phyloP scores from a whole-genome alignment of 805 yeast genomes.

The Maudiozyma turicensis region DNA sequence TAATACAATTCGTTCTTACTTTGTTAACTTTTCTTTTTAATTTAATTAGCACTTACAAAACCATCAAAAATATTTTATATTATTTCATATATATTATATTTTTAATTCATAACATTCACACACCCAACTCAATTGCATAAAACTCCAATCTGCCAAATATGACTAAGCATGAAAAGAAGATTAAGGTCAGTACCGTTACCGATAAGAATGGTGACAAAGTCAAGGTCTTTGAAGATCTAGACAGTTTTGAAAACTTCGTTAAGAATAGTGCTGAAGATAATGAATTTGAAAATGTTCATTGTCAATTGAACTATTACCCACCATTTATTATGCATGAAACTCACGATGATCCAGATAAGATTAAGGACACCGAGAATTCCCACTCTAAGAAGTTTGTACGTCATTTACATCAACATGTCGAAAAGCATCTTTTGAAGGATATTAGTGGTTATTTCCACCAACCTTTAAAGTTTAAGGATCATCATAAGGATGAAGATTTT shows the following conservation, averaged over 20 bases:
- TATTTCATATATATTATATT: too few species aligned
- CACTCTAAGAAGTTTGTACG: conserved; percentile 64
- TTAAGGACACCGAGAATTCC: conserved; percentile 63
- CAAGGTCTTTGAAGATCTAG: conserved; percentile 50
- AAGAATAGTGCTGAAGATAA: conserved; percentile 71
- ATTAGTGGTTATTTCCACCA: conserved; percentile 51
- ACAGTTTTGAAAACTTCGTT: conserved; percentile 54
- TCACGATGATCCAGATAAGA: conserved; percentile 61
- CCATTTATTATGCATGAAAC: conserved; percentile 62
- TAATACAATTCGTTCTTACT: too few species aligned
- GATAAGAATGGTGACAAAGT: conserved; percentile 26
- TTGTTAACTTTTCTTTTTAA: too few species aligned
- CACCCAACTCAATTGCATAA: neutral
- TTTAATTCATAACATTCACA: neutral
- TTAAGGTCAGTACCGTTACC: conserved; percentile 21
- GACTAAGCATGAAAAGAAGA: conserved; percentile 24
- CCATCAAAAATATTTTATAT: too few species aligned
- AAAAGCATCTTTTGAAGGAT: conserved; percentile 61
- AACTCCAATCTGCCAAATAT: conserved; percentile 1
- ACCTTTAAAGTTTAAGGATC: conserved; percentile 41
- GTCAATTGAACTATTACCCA: conserved; percentile 58
- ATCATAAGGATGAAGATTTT: conserved; percentile 38
- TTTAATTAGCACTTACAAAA: too few species aligned
- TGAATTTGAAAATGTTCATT: conserved; percentile 60
- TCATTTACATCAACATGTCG: conserved; percentile 67